phyloP scores from a whole-genome alignment of 1,284 basidiomycete species.

The Fomitopsis schrenkii region DNA sequence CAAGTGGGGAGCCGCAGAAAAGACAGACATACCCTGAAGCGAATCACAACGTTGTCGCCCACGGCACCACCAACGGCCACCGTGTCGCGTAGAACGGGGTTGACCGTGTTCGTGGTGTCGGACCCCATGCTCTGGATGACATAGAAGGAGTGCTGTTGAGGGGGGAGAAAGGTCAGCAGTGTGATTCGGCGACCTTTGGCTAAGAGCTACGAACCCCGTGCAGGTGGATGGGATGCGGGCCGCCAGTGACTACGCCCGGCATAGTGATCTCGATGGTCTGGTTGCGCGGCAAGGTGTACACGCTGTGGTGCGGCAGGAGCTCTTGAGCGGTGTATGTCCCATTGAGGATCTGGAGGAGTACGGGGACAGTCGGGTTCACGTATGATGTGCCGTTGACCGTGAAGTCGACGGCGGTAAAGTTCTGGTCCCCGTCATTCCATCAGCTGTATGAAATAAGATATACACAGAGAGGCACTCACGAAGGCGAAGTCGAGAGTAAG shows the following conservation, averaged over 20 bases:
- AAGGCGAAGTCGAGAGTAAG: conserved; percentile 20
- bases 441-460: background rate
- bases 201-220: conserved; percentile 29
- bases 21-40: conserved; percentile 19
- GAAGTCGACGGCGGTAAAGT: conserved; percentile 15
- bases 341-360: conserved; percentile 35
- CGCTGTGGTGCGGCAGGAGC: conserved; percentile 27
- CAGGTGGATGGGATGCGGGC: conserved; percentile 36
- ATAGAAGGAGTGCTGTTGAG: conserved; percentile 20
- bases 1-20: too few species aligned
- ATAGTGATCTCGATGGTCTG: conserved; percentile 33
- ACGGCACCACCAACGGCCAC: conserved; percentile 19
- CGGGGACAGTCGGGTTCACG: conserved; percentile 25
- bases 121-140: conserved; percentile 23
- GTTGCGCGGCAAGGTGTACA: conserved; percentile 26
- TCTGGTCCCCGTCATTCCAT: conserved; percentile 7
- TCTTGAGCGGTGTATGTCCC: conserved; percentile 26
- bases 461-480: conserved; percentile 13
- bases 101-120: conserved; percentile 32
- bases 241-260: conserved; percentile 19
- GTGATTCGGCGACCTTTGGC: background rate
- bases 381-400: conserved; percentile 25
- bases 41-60: conserved; percentile 25
- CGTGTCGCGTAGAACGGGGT: conserved; percentile 30
- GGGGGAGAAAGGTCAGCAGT: background rate